Base-by-base conservation (phyloP, 768 basidiomycete species). In the Psilocybe cubensis region DNA sequence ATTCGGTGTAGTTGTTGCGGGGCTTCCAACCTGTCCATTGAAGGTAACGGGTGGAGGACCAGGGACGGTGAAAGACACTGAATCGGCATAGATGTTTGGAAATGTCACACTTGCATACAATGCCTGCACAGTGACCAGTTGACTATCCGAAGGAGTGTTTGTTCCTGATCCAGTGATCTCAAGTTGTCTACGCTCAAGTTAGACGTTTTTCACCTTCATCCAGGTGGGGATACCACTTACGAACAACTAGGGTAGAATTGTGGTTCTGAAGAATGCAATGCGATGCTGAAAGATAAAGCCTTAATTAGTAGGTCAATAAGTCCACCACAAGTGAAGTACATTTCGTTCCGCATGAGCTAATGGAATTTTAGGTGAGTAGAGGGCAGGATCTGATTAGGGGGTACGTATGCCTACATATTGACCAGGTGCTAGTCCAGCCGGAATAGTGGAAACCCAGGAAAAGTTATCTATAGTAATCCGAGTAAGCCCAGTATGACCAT, bases 211-310 rank as follows among this genome's bases (percentile, higher is more conserved):
- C 48, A 18, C 20, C n/a, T 52, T 48, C 43, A 50, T 42, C 53
- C 49, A 41, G 44, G 35, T 49, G 51, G 60, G 33, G 52, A 55
- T 56, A 46, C 10, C 24, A 72, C 79, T 71, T 64, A 82, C 82
- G 72, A 69, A 76, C 80, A 82, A 53, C 78, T 77, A 5, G 79
- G 80, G 57, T 82, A 79, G 64, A 74, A 78, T 65, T 81, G 80
- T 2, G 80, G 77, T 18, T 67, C 67, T 33, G 63, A 63, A 17
- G 76, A 76, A 63, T 82, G 80, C 57, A 83, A 69, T 12, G 80
- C 80, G 29, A 82, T 66, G 51, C 80, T 80, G 48, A 20, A 29
- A 12, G 25, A 56, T 44, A 29, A 56, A 61, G 29, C 27, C 59
- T 52, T 29, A 20, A 29, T 53, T 41, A 21, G 23, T 23, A n/a